Conservation (phyloP, 768 basidiomycete species). For the Hortiboletus campestris region DNA sequence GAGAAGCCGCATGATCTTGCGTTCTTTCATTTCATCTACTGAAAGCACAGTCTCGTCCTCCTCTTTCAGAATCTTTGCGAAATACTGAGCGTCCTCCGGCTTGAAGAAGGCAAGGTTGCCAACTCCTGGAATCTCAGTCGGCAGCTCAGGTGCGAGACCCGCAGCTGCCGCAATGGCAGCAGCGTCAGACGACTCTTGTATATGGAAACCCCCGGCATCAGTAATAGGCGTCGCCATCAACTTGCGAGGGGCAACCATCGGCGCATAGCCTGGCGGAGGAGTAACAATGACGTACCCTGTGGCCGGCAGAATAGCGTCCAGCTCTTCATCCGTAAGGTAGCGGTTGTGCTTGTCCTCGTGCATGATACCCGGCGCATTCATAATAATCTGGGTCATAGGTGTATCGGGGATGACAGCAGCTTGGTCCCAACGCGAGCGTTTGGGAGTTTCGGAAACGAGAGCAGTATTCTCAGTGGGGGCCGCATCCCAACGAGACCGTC, state of each 20-base stretch:
- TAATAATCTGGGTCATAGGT: slow-evolving; percentile 78
- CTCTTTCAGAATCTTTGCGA: slow-evolving; percentile 92
- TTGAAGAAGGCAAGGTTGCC: slow-evolving; percentile 98
- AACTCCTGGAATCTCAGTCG: slow-evolving; percentile 97
- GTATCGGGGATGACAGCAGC: slow-evolving; percentile 71
- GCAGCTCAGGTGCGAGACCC: slow-evolving; percentile 88
- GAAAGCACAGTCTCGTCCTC: slow-evolving; percentile 92
- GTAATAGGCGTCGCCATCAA: slow-evolving; percentile 55
- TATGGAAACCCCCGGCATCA: slow-evolving; percentile 86
- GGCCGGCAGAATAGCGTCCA: slow-evolving; percentile 84
- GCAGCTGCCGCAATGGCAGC: slow-evolving; percentile 87
- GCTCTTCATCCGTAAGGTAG: slow-evolving; percentile 94
- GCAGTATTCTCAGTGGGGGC: slow-evolving; percentile 67
- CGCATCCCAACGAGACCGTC: slow-evolving; percentile 95
- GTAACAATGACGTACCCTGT: slow-evolving; percentile 89
- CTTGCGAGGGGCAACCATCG: slow-evolving; percentile 63
- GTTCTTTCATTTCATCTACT: slow-evolving; percentile 98
- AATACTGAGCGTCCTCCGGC: slow-evolving; percentile 96
- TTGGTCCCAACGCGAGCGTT: slow-evolving; percentile 97
- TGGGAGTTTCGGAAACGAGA: slow-evolving; percentile 63
- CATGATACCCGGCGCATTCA: slow-evolving; percentile 79
- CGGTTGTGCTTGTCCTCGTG: slow-evolving; percentile 96
- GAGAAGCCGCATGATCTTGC: slow-evolving; percentile 97
- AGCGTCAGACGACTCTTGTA: slow-evolving; percentile 92
- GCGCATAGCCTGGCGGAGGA: slow-evolving; percentile 92